Evolutionary conservation across 805 yeast species (phyloP).

Genomic region (Hanseniaspora singularis): DNA sequence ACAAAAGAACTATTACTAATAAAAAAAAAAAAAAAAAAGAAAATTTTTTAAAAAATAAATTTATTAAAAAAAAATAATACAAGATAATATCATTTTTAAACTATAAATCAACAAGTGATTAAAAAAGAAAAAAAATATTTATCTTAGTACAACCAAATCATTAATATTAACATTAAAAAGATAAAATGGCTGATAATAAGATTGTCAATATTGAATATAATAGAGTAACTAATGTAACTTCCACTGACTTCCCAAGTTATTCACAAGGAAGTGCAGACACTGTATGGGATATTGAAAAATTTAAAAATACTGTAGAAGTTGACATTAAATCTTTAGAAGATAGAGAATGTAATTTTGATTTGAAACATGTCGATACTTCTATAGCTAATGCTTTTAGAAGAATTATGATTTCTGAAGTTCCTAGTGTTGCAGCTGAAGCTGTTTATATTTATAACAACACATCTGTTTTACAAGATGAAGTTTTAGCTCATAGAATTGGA

Average conservation of each 20-base stretch:
- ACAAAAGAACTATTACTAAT: no score
- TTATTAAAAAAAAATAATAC: no score
- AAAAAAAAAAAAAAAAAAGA: no score
- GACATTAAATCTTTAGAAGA: conserved; percentile 53
- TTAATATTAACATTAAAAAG: neutral
- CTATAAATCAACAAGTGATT: no score
- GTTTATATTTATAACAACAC: conserved; percentile 88
- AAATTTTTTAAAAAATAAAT: no score
- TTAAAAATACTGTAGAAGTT: conserved; percentile 55
- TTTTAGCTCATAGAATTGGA: conserved; percentile 89
- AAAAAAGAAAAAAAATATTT: neutral
- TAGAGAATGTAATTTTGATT: conserved; percentile 73
- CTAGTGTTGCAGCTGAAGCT: conserved; percentile 88
- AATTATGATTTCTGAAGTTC: conserved; percentile 93
- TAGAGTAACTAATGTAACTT: conserved; percentile 77
- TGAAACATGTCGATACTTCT: conserved; percentile 78
- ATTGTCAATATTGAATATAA: conserved; percentile 81
- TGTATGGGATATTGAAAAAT: conserved; percentile 75
- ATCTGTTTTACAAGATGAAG: conserved; percentile 94
- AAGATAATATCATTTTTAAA: no score
- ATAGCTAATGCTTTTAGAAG: conserved; percentile 93
- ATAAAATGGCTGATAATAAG: conserved; percentile 29
- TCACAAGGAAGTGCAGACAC: conserved; percentile 40
- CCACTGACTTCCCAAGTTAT: conserved; percentile 90
- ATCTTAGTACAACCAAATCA: neutral